Evolutionary conservation across 2,329 filamentous ascomycete genomes (phyloP), one percentile per base, ranked within the genome.

Genomic region (Fusarium sp.): DNA sequence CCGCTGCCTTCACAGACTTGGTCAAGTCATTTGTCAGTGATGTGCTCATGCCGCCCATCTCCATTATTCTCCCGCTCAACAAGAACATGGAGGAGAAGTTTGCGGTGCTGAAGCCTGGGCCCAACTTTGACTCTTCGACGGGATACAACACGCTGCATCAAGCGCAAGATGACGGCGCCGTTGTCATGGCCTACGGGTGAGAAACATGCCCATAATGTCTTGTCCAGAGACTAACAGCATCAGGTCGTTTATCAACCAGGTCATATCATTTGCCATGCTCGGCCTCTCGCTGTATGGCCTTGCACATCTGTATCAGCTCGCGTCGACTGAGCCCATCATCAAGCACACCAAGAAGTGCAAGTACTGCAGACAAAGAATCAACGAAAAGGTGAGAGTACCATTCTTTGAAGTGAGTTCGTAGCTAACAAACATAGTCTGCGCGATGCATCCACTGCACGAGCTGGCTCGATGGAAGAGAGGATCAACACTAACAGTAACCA

Each of bases 61-160:
- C 92, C 3, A 83, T 94, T 47, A 83, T 95, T 25, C 87, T 93
- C 6, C 93, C 93, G 58, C 83, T 94, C 65, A 89, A 92, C 76
- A 89, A 89, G 73, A 94, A 94, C 79, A 87, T 95, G 78, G 91
- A 93, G 78, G 90, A 94, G 82, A 94, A 94, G 80, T 95, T 95
- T 80, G 89, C 92, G 0, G 88, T 94, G 8, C 81, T 94, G 31
- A 87, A 85, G 40, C 79, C 84, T 0, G 92, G 92, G 0, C 87
- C 89, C 4, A 85, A 88, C 67, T 90, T 87, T 73, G 83, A 84
- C 29, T 77, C 84, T 2, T 82, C 86, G 5, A 80, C 82, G 20
- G 90, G 91, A 4, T 95, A 95, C 82, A 94, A 93, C 77, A 95
- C 93, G 2, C 84, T 93, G 8, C 84, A 89, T 50, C 91, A 93